Base-by-base conservation (phyloP, 2,329 filamentous ascomycete species). In the Magnaporthiopsis rhizophila region DNA sequence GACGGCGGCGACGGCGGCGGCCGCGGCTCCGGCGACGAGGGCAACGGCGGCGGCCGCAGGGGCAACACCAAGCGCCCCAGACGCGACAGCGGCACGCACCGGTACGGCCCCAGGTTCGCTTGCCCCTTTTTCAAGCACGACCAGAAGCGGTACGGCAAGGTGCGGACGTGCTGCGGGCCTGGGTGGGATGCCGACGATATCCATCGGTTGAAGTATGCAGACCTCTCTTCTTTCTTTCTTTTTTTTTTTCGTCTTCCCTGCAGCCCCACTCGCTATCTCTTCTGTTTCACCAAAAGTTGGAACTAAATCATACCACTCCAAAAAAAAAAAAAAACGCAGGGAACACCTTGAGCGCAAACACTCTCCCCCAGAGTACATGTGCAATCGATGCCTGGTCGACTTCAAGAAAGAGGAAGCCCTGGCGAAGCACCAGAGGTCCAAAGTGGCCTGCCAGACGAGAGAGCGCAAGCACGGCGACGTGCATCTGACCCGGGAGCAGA, bases 401-500 rank as follows among this genome's bases (percentile, higher is more conserved):
- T 72, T 73, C 65, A 66, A 68, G 2, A 68, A 67, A 38, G 65
- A 69, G 13, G 67, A 68, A 2, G 62, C 60, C 2, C 68, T 73
- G 50, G 64, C 69, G 6, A 50, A 60, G 2, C 72, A 74, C 64
- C 69, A 71, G 59, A 68, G 72, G 5, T 63, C 67, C 3, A 62
- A 68, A 8, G 65, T 61, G 12, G 63, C 68, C 30, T 82, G 80
- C 66, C 81, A 81, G 13, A 69, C 76, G n/a, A 74, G 77, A 34
- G 73, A 85, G 30, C 71, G 73, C 18, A 74, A 75, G n/a, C 76
- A 80, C 58, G 72, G 74, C 1, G 78, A 78, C 57, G 78, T 2
- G 6, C 60, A 79, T 0, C 79, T 78, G 69, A 77, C 83, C 58
- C 77, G 80, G 36, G 73, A 83, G 21, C 69, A 71, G 62, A 68